Conservation (phyloP, 345 rosid genomes). For the Salix purpurea region DNA sequence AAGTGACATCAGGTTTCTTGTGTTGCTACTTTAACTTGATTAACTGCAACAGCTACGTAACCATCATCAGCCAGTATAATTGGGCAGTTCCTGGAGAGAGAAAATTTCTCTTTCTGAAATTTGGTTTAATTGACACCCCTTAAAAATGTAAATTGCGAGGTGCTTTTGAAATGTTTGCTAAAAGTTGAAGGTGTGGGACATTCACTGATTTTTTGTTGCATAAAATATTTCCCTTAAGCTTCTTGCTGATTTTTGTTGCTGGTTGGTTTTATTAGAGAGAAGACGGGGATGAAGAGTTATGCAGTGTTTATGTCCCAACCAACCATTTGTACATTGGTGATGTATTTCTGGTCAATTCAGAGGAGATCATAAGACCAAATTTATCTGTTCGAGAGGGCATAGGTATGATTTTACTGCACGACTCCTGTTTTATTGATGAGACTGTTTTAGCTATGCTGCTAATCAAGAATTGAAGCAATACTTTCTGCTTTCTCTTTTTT, state of each 20-base stretch:
- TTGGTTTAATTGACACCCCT: neutral
- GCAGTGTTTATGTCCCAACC: slow-evolving; percentile 85
- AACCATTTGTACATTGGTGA: slow-evolving; percentile 84
- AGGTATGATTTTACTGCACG: slow-evolving; percentile 42
- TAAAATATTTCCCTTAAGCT: neutral
- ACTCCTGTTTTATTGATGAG: neutral
- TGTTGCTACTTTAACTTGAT: neutral
- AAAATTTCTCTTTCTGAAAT: neutral
- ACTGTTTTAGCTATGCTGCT: neutral
- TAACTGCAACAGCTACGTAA: neutral
- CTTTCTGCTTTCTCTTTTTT: neutral
- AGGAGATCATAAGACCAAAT: slow-evolving; percentile 79
- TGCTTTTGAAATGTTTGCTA: neutral
- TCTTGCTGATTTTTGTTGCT: slow-evolving; percentile 8
- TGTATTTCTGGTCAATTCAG: slow-evolving; percentile 69
- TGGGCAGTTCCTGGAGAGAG: neutral
- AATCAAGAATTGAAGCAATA: neutral
- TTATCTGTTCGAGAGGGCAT: slow-evolving; percentile 85
- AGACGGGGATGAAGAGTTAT: slow-evolving; percentile 70
- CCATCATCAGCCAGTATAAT: neutral
- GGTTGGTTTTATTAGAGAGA: slow-evolving; percentile 55
- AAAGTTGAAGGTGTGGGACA: neutral
- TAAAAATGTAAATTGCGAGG: neutral
- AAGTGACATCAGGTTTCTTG: neutral
- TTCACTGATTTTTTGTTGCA: neutral